Evolutionary conservation across 495 filamentous ascomycete genomes (phyloP), one percentile per base, ranked within the genome.

Genomic region (Penicillium atrosanguineum): DNA sequence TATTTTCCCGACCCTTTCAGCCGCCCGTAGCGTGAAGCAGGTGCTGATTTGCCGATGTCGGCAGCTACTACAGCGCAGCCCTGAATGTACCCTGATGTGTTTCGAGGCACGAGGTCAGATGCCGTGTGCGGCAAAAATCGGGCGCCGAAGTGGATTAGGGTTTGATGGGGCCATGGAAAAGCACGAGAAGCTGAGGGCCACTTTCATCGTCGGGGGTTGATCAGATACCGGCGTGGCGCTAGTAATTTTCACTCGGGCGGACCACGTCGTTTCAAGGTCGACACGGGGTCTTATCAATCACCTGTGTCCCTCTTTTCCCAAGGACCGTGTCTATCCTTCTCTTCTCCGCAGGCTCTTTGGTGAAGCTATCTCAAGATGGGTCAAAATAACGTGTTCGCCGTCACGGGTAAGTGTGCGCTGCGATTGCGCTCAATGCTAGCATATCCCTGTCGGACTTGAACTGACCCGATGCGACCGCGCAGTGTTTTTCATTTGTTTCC

Each of bases 401-500:
- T 64, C 25, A 64, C 61, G 1, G 61, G 61, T 64, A 48, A 20
- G 48, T 39, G 29, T 8, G 2, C 15, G 26, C 15, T 41, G 14
- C 8, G 26, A 42, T 19, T 15, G 31, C 39, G 11, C 14, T 18
- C 9, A 31, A 18, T 12, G 19, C 18, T 9, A 12, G 15, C 12
- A 12, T n/a, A 6, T 39, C n/a, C 12, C 4, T 46, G 23, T 19
- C 21, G 28, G 36, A 46, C n/a, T 6, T 12, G 37, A 18, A 15
- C 49, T 53, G 47, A 47, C 29, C 23, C 16, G 26, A 40, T 16
- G 34, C 49, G 29, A 41, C 34, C 19, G 38, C 43, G n/a, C 23
- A 78, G 78, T 94, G 44, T 95, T 94, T 71, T 91, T 95, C 72
- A 86, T 95, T 65, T 82, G 84, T 61, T 92, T 94, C 61, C 87